Percentiles rank a stretch among this genome's conserved stretches.
Evolutionary conservation across 805 yeast genomes (phyloP).

Genomic region (Wickerhamomyces bovis): DNA sequence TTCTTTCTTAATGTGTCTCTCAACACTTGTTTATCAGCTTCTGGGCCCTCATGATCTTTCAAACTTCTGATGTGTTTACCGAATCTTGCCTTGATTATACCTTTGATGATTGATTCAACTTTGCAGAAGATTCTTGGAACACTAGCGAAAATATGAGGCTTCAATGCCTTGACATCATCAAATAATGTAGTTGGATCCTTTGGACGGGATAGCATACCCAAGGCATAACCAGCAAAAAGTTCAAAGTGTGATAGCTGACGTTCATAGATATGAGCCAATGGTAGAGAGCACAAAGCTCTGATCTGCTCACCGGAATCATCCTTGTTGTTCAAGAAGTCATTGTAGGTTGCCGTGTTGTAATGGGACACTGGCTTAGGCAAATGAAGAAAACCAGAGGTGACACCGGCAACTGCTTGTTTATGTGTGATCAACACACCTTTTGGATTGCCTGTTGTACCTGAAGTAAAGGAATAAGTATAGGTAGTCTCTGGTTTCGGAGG

Average conservation of each 20-base stretch:
- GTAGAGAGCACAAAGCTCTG: conserved; percentile 37
- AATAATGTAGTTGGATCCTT: conserved; percentile 48
- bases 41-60: conserved; percentile 1
- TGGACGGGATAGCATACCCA: conserved; percentile 31
- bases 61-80: conserved; percentile 1
- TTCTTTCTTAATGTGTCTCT: conserved; percentile 34
- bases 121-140: conserved; percentile 62
- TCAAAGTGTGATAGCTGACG: conserved; percentile 35
- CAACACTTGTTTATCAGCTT: conserved; percentile 14
- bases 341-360: conserved; percentile 9
- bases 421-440: conserved; percentile 63
- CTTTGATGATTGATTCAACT: conserved; percentile 50
- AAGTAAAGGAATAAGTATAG: conserved; percentile 64
- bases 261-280: conserved; percentile 55
- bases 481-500: conserved; percentile 47
- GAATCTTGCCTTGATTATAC: conserved; percentile 9
- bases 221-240: conserved; percentile 36
- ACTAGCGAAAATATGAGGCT: conserved; percentile 45
- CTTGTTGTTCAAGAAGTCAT: conserved; percentile 10
- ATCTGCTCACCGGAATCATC: conserved; percentile 25
- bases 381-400: conserved; percentile 33
- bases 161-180: conserved; percentile 47
- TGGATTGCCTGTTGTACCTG: conserved; percentile 73
- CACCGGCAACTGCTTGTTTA: conserved; percentile 40
- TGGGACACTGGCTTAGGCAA: conserved; percentile 18